Evolutionary conservation across 2,329 filamentous ascomycete genomes (phyloP), one percentile per base, ranked within the genome.

Genomic region (Colletotrichum kahawae): DNA sequence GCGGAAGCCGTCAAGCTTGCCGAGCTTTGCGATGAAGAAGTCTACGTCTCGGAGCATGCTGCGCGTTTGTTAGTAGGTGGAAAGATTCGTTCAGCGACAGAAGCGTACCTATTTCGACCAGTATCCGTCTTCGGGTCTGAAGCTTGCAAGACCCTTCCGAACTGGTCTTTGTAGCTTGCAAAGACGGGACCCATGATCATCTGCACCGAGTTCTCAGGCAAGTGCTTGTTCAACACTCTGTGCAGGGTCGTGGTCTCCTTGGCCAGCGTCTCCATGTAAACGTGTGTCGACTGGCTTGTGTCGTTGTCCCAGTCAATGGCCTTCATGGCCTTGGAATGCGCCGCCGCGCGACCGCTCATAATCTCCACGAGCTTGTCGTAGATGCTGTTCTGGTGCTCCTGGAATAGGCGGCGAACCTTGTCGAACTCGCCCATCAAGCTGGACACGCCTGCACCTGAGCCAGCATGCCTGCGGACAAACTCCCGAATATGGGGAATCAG

Each of bases 301-400:
- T 85, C 81, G 59, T 83, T 81, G 77, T 96, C 93, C 94, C 95
- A 98, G 77, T 95, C 88, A 56, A 96, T 90, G 64, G 91, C 90
- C 81, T 91, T 93, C 87, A 98, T 93, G 29, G 92, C 90, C 81
- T 92, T 93, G 51, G 95, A 92, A 80, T 96, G 95, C 8, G 93
- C 87, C 5, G 91, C 87, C 2, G 95, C 95, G 7, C 95, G 92
- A 2, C 92, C 92, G 70, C 92, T 93, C 94, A 98, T 97, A 67
- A 98, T 98, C 78, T 98, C 95, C 21, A 98, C 94, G 1, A 98
- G 87, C 82, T 98, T 98, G 81, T 98, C 95, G 82, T 97, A 95
- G 75, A 98, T 98, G 76, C 91, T 95, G 77, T 93, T 93, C 82
- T 98, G 95, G 81, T 98, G 96, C 81, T 98, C 96, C 81, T 98